Conservation (phyloP, 2,329 filamentous ascomycete species). For the Neofusicoccum sp. region DNA sequence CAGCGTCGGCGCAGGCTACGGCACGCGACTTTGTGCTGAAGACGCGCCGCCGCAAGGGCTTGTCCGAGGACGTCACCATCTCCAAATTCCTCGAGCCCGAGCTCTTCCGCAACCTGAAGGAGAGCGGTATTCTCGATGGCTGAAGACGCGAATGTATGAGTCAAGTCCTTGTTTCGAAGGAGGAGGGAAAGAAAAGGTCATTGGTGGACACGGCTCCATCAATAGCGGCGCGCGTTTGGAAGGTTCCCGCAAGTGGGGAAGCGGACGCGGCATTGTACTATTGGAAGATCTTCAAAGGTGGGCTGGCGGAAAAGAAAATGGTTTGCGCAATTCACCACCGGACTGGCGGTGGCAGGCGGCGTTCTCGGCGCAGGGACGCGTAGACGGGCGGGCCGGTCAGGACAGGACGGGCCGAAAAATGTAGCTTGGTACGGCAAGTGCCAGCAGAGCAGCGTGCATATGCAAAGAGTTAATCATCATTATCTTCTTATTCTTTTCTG, state of each 20-base stretch:
- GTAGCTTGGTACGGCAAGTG: no score
- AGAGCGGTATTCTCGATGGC: slow-evolving; percentile 68
- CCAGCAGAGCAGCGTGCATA: no score
- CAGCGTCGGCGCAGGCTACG: slow-evolving; percentile 83
- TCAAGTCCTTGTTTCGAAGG: no score
- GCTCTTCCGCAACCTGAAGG: slow-evolving; percentile 83
- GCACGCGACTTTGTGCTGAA: slow-evolving; percentile 96
- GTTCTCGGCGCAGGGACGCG: not conserved
- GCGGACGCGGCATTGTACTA: not conserved
- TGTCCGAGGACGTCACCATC: slow-evolving; percentile 93
- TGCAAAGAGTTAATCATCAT: no score
- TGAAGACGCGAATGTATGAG: not conserved
- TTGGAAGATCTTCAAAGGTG: not conserved
- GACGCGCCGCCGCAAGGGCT: slow-evolving; percentile 87
- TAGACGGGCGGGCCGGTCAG: not conserved
- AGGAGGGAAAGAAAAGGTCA: no score
- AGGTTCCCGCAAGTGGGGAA: not conserved
- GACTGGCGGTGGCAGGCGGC: not conserved
- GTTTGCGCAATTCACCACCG: no score
- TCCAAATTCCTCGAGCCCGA: slow-evolving; percentile 97
- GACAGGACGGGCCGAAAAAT: no score
- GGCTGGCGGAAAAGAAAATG: not conserved
- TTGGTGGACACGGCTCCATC: no score
- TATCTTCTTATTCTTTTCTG: no score
- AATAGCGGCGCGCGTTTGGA: no score